Percentiles rank a stretch among this genome's conserved stretches.
These are phyloP conservation scores for Stemphylium vesicarium DNA, from an alignment of 2,329 filamentous ascomycete species.

Conservation along the genomic window DNA sequence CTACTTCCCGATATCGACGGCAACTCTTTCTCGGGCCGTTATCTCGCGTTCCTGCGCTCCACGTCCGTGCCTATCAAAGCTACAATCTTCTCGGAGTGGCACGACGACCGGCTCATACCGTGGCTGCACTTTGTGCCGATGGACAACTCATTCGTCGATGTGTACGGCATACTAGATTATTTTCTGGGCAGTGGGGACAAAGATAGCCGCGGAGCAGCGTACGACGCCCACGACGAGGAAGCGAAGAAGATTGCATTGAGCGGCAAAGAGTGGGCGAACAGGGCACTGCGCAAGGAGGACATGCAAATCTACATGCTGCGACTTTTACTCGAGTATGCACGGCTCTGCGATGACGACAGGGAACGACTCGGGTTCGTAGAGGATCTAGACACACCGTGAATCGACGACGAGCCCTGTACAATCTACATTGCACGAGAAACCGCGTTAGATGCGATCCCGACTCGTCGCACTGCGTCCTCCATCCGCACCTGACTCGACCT, in stretches of 20 bases:
- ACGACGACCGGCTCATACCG: conserved; percentile 70
- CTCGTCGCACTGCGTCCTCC: not conserved
- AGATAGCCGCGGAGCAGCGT: not conserved
- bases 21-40: conserved; percentile 55
- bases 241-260: conserved; percentile 69
- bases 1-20: conserved; percentile 80
- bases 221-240: conserved; percentile 57
- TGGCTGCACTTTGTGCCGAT: conserved; percentile 88
- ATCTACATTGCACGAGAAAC: not conserved
- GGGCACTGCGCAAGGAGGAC: conserved; percentile 71
- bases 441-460: not conserved
- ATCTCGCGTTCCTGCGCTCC: conserved; percentile 66
- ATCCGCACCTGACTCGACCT: conserved; percentile 6
- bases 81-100: conserved; percentile 81
- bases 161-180: conserved; percentile 76
- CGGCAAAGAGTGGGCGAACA: conserved; percentile 72
- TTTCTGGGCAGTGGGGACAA: conserved; percentile 62
- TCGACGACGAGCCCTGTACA: not conserved
- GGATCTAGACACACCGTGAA: conserved; percentile 14
- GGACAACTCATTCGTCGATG: conserved; percentile 74
- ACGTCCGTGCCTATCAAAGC: conserved; percentile 77
- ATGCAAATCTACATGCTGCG: conserved; percentile 75
- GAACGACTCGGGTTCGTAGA: conserved; percentile 50
- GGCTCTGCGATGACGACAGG: conserved; percentile 52
- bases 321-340: conserved; percentile 57